Evolutionary conservation across 139 green algal species (phyloP).

Genomic region (Chlorella sorokiniana): DNA sequence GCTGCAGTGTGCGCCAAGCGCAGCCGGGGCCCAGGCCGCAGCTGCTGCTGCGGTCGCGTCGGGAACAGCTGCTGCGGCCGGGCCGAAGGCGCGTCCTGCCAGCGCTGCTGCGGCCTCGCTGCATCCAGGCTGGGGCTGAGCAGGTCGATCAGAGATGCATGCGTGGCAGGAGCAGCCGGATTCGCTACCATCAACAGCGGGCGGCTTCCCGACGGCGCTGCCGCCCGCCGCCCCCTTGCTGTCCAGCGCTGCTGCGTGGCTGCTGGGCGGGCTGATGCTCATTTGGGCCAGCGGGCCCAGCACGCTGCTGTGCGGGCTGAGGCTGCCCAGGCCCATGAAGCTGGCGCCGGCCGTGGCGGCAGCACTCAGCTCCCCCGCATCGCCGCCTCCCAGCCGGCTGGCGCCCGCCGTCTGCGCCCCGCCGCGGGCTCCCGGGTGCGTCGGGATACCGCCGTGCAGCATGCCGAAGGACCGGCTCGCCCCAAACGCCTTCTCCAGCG

Average conservation of each 20-base stretch:
- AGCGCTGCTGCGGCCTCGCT: neutral
- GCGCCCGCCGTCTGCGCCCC: neutral
- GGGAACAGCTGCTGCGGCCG: conserved; percentile 31
- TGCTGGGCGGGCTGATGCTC: too few species aligned
- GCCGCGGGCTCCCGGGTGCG: too few species aligned
- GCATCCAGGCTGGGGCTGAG: conserved; percentile 3
- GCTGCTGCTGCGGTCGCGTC: neutral
- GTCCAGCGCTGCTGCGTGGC: neutral
- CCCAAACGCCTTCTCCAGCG: neutral
- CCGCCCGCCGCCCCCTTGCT: too few species aligned
- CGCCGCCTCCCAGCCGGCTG: conserved; percentile 12
- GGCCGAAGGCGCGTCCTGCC: neutral
- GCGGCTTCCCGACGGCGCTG: too few species aligned
- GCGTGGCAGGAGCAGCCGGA: neutral
- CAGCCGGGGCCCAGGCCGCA: neutral
- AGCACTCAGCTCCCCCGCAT: too few species aligned
- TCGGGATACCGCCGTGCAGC: neutral
- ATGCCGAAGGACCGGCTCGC: conserved; percentile 14
- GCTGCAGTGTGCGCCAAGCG: too few species aligned
- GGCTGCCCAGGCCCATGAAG: neutral
- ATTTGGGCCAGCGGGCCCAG: too few species aligned
- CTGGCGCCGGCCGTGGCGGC: too few species aligned
- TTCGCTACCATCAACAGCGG: too few species aligned
- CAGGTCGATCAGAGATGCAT: neutral
- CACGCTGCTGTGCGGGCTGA: too few species aligned